A percentile compares a stretch with the other conserved stretches of the same genome.
These are phyloP conservation scores for Trichophaea hybrida DNA, from an alignment of 2,329 filamentous ascomycete genomes.

Conservation along the genomic window DNA sequence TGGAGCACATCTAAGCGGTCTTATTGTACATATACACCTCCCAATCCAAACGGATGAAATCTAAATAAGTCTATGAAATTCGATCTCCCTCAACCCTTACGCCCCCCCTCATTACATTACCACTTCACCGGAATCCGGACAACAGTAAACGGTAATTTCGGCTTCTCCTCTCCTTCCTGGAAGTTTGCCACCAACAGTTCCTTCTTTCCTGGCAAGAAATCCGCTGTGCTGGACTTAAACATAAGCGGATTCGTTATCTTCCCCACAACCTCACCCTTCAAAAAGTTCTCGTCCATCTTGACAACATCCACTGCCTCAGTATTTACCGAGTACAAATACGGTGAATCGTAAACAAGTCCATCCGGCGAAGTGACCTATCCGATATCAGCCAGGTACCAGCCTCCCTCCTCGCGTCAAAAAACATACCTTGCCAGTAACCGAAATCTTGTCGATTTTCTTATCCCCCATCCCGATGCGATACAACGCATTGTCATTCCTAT, in stretches of 20 bases:
- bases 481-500: background rate
- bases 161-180: background rate
- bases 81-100: too few relatives aligned
- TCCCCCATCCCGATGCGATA: background rate
- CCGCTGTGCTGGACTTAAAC: slow-evolving; percentile 3
- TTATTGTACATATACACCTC: too few relatives aligned
- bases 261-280: background rate
- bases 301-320: background rate
- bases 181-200: slow-evolving; percentile 9
- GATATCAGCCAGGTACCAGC: background rate
- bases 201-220: background rate
- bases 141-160: slow-evolving; percentile 4
- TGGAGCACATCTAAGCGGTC: too few relatives aligned
- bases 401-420: background rate
- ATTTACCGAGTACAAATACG: slow-evolving; percentile 5
- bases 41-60: too few relatives aligned
- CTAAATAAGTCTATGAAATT: too few relatives aligned
- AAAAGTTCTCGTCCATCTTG: background rate
- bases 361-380: slow-evolving; percentile 4
- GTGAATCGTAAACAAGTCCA: slow-evolving; percentile 4
- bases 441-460: background rate
- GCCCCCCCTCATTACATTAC: background rate
- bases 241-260: slow-evolving; percentile 2
- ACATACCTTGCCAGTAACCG: slow-evolving; percentile 2
- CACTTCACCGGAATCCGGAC: slow-evolving; percentile 3